Base-by-base conservation (phyloP, 225 moss, liverwort and hornwort genomes). In the Straminergon stramineum region DNA sequence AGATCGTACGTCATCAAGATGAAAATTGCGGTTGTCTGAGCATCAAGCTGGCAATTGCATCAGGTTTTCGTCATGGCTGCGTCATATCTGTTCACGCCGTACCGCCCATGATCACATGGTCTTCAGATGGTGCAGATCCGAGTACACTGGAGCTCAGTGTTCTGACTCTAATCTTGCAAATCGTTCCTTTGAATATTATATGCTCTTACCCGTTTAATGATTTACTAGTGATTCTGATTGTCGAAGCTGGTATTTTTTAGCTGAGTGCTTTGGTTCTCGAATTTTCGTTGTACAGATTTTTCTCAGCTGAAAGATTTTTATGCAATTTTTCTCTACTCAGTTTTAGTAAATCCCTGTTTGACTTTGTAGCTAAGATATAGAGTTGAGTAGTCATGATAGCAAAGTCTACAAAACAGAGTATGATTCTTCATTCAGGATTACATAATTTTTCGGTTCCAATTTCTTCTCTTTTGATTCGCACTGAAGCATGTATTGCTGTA, bases 11-110 rank as follows among this genome's bases (percentile, higher is more conserved):
- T 55, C 51, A 34, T 81, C 81, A 85, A 81, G 55, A 68, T 57
- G 55, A 32, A 71, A 84, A 83, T 61, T 86, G 79, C 57, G 53
- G 75, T 75, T 75, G 76, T 87, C 56, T 82, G 87, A 81, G 89
- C 65, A 67, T 61, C 13, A 74, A 51, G 31, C 84, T 84, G 56
- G 81, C 84, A 86, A 67, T 56, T 19, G 64, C 73, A 51, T 22
- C 79, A 82, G 80, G 62, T 34, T 88, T 90, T 90, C 55, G 91
- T 91, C 81, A 91, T 70, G 63, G 41, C 60, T 91, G 85, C 84
- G 91, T 89, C 91, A 71, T 87, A 69, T 81, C 61, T 92, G 87
- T 67, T 57, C 66, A 67, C 48, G 31, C 87, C 81, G 76, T 75
- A 89, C 78, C 60, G 86, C 53, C 82, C 28, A 57, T 51, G 75